Evolutionary conservation across 2,329 filamentous ascomycete genomes (phyloP), one percentile per base, ranked within the genome.

Genomic region (Fusarium denticulatum): DNA sequence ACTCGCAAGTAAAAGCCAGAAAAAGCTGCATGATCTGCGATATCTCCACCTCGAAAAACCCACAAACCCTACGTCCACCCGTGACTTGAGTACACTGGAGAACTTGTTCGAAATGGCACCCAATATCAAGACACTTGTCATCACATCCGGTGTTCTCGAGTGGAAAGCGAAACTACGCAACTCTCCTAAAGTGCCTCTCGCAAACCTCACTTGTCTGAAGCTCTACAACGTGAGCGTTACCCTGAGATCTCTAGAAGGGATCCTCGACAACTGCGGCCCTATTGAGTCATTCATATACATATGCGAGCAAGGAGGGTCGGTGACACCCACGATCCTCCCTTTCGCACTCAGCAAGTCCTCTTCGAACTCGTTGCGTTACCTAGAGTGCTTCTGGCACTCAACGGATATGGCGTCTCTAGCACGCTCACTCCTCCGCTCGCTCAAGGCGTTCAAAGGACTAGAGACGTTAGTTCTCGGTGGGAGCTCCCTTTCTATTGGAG

Each of bases 41-140:
- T 28, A 55, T n/a, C 50, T 55, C 0, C 50, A 55, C 50, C 50
- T 55, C 24, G 4, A 28, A 53, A 40, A 6, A 52, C 22, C 4
- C 7, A 16, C 24, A 12, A 0, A 1, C 2, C 2, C 2, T 6
- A 3, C 2, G 7, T 1, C 2, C 18, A 4, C 1, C 9, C 10
- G 24, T 13, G 20, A 39, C 10, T 2, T 55, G 1, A 10, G 14
- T 6, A 13, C 14, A 37, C 6, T 55, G 34, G 34, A n/a, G 34
- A 28, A 28, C 11, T n/a, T 55, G 24, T 55, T 55, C 24, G 15
- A 55, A 9, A 55, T 28, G 50, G 50, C 50, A 4, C 34, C 34
- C 15, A 55, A 39, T 2, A 39, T 39, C 34, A 55, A 18, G 20
- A 55, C 50, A 55, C 3, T 55, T 18, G 20, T 1, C 34, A 55